phyloP scores from a whole-genome alignment of 441 rosid species.

The Brassica balearica region DNA sequence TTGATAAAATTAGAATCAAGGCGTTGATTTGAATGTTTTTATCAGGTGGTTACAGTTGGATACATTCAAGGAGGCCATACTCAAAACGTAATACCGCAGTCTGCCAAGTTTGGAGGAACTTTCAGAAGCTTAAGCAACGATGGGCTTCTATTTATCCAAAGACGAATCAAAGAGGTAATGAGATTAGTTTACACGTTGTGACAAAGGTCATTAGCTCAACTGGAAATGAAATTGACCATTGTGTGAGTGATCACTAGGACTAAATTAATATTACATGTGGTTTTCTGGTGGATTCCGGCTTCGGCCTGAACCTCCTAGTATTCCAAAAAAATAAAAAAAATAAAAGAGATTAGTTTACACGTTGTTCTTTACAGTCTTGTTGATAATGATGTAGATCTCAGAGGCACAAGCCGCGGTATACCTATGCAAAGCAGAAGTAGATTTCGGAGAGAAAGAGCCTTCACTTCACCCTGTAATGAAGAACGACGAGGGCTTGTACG shows the following conservation, averaged over 20 bases:
- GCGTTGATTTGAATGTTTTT: slow-evolving; percentile 7
- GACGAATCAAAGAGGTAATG: slow-evolving; percentile 70
- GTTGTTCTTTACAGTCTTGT: slow-evolving; percentile 9
- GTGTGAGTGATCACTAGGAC: too few species aligned
- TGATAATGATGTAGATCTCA: slow-evolving; percentile 30
- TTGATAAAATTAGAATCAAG: neutral
- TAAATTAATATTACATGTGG: too few species aligned
- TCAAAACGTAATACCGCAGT: slow-evolving; percentile 58
- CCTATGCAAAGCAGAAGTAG: slow-evolving; percentile 43
- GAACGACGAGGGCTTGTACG: slow-evolving; percentile 44
- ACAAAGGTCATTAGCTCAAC: too few species aligned
- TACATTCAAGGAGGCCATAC: slow-evolving; percentile 66
- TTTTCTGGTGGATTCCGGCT: too few species aligned
- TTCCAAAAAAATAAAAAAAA: too few species aligned
- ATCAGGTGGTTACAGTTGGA: slow-evolving; percentile 66
- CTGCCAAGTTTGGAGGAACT: slow-evolving; percentile 62
- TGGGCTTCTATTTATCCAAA: slow-evolving; percentile 53
- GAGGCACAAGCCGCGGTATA: slow-evolving; percentile 49
- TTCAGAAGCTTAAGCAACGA: slow-evolving; percentile 60
- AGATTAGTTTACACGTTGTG: too few species aligned
- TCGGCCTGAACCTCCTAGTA: too few species aligned
- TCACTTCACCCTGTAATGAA: slow-evolving; percentile 52
- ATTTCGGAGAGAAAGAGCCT: slow-evolving; percentile 33
- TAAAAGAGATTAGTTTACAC: neutral
- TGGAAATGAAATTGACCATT: too few species aligned